Conservation (phyloP, 345 rosid species). For the Hibiscus syriacus region DNA sequence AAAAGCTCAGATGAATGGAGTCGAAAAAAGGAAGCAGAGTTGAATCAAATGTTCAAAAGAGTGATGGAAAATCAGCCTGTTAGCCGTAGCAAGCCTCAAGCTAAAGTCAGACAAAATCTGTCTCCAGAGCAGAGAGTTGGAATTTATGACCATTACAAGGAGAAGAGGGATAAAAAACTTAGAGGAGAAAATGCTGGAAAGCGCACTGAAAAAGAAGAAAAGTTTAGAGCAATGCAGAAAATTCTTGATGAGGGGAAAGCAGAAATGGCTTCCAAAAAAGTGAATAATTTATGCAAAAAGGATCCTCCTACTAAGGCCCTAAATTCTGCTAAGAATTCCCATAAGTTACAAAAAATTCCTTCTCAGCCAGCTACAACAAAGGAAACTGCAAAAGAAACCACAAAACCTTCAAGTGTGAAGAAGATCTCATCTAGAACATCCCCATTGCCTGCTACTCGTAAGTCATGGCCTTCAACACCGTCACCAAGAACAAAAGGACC, state of each 20-base stretch:
- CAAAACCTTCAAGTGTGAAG: constrained; percentile 28
- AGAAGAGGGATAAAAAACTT: constrained; percentile 53
- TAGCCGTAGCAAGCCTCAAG: constrained; percentile 18
- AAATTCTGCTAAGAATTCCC: constrained; percentile 25
- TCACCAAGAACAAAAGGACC: constrained; percentile 31
- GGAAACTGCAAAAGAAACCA: constrained; percentile 20
- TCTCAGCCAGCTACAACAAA: constrained; percentile 30
- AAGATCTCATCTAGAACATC: constrained; percentile 36
- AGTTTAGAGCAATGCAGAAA: constrained; percentile 43
- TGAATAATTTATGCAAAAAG: constrained; percentile 30
- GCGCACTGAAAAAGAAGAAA: constrained; percentile 44
- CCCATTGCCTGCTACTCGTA: constrained; percentile 38
- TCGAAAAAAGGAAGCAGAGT: constrained; percentile 46
- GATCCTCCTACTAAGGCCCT: constrained; percentile 25
- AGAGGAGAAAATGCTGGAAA: constrained; percentile 45
- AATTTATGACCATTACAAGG: constrained; percentile 47
- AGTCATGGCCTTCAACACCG: constrained; percentile 56
- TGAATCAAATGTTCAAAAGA: constrained; percentile 44
- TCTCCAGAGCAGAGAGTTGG: constrained; percentile 45
- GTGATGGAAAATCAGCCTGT: constrained; percentile 32
- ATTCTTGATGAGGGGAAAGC: constrained; percentile 44
- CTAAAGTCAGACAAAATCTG: constrained; percentile 19
- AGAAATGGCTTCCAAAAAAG: constrained; percentile 32
- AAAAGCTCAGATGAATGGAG: constrained; percentile 40
- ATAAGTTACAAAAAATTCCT: constrained; percentile 20